Evolutionary conservation across 805 yeast species (phyloP).

Genomic region (Yamadazyma akitaensis): DNA sequence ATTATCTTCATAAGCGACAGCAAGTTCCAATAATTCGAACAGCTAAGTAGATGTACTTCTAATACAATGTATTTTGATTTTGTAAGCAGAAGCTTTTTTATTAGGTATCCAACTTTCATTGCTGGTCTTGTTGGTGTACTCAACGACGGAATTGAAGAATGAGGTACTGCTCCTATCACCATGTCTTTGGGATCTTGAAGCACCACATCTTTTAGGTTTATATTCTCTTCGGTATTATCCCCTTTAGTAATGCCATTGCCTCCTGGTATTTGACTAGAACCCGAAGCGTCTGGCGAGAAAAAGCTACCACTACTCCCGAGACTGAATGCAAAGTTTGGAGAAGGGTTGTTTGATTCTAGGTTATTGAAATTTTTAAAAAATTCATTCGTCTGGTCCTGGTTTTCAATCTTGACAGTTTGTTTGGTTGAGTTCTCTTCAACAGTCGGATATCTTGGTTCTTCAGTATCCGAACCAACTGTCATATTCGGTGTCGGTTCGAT

Average conservation of each 20-base stretch:
- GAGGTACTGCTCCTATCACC: slow-evolving; percentile 56
- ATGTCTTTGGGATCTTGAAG: slow-evolving; percentile 51
- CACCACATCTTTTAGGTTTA: slow-evolving; percentile 16
- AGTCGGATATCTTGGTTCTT: background rate
- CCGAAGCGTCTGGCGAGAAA: slow-evolving; percentile 23
- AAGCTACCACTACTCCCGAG: slow-evolving; percentile 30
- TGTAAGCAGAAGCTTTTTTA: slow-evolving; percentile 34
- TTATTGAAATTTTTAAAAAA: slow-evolving; percentile 18
- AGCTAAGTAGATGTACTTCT: slow-evolving; percentile 68
- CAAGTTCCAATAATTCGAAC: slow-evolving; percentile 64
- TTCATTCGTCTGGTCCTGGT: slow-evolving; percentile 11
- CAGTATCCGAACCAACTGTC: background rate
- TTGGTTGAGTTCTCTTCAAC: background rate
- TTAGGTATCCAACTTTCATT: slow-evolving; percentile 64
- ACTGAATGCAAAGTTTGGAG: slow-evolving; percentile 23
- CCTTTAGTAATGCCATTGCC: background rate
- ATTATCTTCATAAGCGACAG: slow-evolving; percentile 52
- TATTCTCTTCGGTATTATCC: background rate
- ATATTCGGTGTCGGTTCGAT: background rate
- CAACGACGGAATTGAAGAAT: slow-evolving; percentile 60
- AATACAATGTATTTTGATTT: slow-evolving; percentile 32
- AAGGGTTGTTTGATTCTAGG: slow-evolving; percentile 22
- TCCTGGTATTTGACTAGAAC: background rate
- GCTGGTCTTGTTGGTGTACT: slow-evolving; percentile 70
- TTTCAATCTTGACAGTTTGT: background rate